Conservation (phyloP, 495 filamentous ascomycete genomes). For the Cetradonia linearis region DNA sequence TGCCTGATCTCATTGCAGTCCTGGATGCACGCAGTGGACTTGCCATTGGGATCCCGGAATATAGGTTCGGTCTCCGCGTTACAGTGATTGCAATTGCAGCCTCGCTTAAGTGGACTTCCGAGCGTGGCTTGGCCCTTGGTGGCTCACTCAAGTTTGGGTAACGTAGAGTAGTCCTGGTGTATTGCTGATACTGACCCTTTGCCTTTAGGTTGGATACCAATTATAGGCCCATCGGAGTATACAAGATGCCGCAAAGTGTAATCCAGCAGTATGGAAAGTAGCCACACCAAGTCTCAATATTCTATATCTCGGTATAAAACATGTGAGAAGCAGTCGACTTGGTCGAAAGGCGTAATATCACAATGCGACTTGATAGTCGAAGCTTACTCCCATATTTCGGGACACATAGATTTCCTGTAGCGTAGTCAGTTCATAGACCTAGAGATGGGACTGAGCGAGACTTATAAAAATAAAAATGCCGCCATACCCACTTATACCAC, state of each 20-base stretch:
- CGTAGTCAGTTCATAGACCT: conserved; percentile 11
- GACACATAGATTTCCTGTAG: background rate
- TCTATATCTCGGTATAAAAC: too few species aligned
- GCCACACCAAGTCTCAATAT: too few species aligned
- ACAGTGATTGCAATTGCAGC: conserved; percentile 47
- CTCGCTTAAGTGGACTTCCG: conserved; percentile 30
- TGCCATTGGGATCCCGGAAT: conserved; percentile 52
- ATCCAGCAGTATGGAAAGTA: background rate
- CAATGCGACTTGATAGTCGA: too few species aligned
- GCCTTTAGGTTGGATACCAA: background rate
- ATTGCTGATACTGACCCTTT: background rate
- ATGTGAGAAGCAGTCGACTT: too few species aligned
- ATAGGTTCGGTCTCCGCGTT: conserved; percentile 48
- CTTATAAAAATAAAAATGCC: conserved; percentile 26
- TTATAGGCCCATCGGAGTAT: background rate
- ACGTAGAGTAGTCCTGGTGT: background rate
- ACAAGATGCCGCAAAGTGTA: background rate
- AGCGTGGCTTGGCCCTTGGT: background rate
- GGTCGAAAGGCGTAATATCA: too few species aligned
- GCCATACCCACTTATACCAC: conserved; percentile 11
- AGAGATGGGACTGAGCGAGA: background rate
- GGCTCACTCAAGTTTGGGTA: background rate
- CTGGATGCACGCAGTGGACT: conserved; percentile 51
- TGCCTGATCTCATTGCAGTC: conserved; percentile 52
- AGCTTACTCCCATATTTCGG: background rate